Evolutionary conservation across 176 grass and related monocot genomes (phyloP).

Genomic region (Saccharum officinarum): DNA sequence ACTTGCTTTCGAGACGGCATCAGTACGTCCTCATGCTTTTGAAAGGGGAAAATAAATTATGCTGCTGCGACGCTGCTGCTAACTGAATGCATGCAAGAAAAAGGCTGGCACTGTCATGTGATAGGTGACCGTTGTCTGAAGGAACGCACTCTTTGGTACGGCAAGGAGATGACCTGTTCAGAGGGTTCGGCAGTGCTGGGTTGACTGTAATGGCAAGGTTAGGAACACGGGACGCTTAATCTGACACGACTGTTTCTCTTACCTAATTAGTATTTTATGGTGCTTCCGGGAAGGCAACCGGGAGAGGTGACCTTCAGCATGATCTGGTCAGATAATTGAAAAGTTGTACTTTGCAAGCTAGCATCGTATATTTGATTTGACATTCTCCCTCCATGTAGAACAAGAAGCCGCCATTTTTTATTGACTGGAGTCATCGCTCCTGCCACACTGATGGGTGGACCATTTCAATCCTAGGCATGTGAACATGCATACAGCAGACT

Average conservation of each 20-base stretch:
- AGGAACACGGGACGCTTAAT: not conserved
- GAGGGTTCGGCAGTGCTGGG: not conserved
- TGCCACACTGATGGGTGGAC: not conserved
- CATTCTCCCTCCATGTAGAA: not conserved
- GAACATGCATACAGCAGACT: not conserved
- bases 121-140: not conserved
- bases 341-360: not conserved
- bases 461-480: not conserved
- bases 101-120: not conserved
- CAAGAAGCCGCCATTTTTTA: not conserved
- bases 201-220: not conserved
- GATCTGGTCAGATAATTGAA: not conserved
- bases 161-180: not conserved
- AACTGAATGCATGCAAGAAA: not conserved
- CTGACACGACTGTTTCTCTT: not conserved
- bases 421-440: not conserved
- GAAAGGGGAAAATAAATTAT: not conserved
- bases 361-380: not conserved
- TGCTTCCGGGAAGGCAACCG: slow-evolving; percentile 1
- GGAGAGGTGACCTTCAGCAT: not conserved
- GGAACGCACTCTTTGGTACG: not conserved
- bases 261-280: not conserved
- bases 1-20: slow-evolving; percentile 22
- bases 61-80: not conserved
- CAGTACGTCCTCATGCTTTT: not conserved